Evolutionary conservation across 257 asterid genomes (phyloP).

Genomic region (Fraxinus pennsylvanica): DNA sequence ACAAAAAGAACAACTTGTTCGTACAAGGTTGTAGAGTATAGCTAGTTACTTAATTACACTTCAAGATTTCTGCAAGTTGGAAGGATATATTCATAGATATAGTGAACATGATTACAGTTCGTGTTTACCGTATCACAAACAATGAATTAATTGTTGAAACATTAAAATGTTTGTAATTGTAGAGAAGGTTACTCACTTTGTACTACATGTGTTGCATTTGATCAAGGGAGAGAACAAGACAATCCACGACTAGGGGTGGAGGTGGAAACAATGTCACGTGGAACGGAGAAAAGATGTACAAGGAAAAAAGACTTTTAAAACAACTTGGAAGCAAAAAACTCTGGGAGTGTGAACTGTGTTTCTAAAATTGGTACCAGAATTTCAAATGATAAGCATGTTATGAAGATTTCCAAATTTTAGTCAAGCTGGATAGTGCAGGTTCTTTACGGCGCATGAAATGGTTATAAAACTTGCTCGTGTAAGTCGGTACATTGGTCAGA

Average conservation of each 20-base stretch:
- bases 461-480: not conserved
- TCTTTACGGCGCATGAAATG: not conserved
- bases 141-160: slow-evolving; percentile 7
- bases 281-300: not conserved
- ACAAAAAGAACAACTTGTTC: not conserved
- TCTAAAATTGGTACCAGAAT: not conserved
- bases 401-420: not conserved
- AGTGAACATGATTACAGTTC: not conserved
- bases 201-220: not conserved
- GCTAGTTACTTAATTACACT: not conserved
- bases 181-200: not conserved
- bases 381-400: not conserved
- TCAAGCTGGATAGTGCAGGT: not conserved
- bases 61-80: not conserved
- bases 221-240: not conserved
- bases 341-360: not conserved
- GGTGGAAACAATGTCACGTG: not conserved
- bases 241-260: not conserved
- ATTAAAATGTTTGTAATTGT: not conserved
- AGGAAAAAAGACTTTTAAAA: not conserved
- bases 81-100: not conserved
- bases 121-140: not conserved
- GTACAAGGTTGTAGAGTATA: not conserved
- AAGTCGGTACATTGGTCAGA: not conserved
- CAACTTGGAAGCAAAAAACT: not conserved